Evolutionary conservation across 1,284 basidiomycete species (phyloP), one percentile per base, ranked within the genome.

Genomic region (Rhodotorula sp.): DNA sequence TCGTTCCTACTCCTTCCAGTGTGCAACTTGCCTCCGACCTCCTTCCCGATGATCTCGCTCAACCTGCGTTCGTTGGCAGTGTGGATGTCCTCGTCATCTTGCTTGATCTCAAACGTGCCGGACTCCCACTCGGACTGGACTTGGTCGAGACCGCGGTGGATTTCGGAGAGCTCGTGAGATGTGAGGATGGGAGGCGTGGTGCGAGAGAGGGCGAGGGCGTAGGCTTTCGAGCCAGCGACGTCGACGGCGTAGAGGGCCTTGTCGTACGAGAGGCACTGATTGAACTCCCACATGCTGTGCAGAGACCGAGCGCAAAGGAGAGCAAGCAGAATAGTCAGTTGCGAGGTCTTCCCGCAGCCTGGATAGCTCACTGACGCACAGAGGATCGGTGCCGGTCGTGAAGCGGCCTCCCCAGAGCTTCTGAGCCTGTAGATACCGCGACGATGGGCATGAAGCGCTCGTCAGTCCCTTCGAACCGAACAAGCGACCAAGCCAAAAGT

Each of bases 41-140:
- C 81, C 29, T 89, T 84, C 0, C 95, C 95, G 68, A 99, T 92
- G 69, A 98, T 82, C 83, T 99, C 95, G 74, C 89, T 92, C 76
- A 99, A 82, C 44, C 95, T 86, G 64, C 96, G 89, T 81, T 99
- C 95, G 79, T 99, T 99, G 67, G 96, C 96, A n/a, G 95, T 99
- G 81, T 99, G 95, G 71, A 99, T 98, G 79, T 99, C 95, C 79
- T 99, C 95, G 79, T 99, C 95, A 76, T 95, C 93, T 22, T 87
- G 83, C 70, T 88, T 83, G 54, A 87, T 82, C 71, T 83, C 78
- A 78, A 96, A 95, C 88, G 92, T 76, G 63, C 88, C 88, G 34
- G 83, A 82, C 75, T 85, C 85, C 95, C 95, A 99, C 82, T 98
- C 95, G 76, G 86, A 82, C 68, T 86, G 88, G 63, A 99, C 93